Base-by-base conservation (phyloP, 2,329 filamentous ascomycete genomes). In the Ophiostoma sp. region DNA sequence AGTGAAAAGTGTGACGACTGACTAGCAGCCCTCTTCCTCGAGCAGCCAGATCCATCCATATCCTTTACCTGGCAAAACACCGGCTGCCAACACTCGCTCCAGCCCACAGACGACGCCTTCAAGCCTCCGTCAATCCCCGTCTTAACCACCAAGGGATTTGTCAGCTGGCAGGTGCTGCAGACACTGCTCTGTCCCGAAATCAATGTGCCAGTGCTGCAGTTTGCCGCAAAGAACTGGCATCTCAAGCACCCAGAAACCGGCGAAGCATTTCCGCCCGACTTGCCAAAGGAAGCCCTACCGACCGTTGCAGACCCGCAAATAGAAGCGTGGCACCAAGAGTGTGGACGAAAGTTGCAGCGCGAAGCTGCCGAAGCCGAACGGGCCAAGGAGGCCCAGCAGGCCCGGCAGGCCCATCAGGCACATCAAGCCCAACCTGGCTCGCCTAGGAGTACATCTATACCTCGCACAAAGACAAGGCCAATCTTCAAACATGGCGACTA, bases 111-210 rank as follows among this genome's bases (percentile, higher is more conserved):
- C 54, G 85, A 89, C 75, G 87, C 92, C 73, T 97, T 91, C 77
- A 86, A 85, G 3, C 83, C 89, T 0, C 95, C 94, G 0, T 88
- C 86, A 0, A 86, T 97, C 60, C 95, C 95, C 0, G 92, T 93
- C 17, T 81, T 99, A 70, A 96, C 94, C 48, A 83, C 86, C 0
- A 87, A 88, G 76, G 95, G 95, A 57, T 99, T 96, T 78, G 91
- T 94, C 62, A 89, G 92, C 78, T 99, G 94, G 94, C 90, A 97
- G 81, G 93, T 92, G 0, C 91, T 98, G 70, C 93, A 98, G 80
- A 85, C 97, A 31, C 82, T 98, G 48, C 85, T 98, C 1, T 91
- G 89, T 1, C 95, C 95, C 0, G 90, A 95, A 74, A 92, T 96
- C 75, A 94, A 98, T 80, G 90, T 93, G 0, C 87, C 88, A 0